Evolutionary conservation across 805 yeast species (phyloP), one percentile per base, ranked within the genome.

Genomic region (Sugiyamaella floridensis): DNA sequence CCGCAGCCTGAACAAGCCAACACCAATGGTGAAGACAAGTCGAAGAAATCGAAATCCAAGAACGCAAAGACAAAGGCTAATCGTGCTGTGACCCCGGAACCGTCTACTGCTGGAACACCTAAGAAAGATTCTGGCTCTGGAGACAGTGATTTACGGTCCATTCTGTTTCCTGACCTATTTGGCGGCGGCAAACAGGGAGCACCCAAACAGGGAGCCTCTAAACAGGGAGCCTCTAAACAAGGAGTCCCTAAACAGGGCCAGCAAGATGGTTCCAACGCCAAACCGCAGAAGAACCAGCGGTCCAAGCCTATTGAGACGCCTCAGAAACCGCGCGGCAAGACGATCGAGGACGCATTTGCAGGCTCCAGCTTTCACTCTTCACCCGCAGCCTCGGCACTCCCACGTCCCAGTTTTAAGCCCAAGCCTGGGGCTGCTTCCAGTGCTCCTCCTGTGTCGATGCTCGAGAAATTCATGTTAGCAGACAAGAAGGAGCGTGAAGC

Each of bases 361-460:
- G 66, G 66, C 3, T 60, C 65, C 6, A 56, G 63, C 18, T 63
- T 63, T 55, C 63, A 63, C 34, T 51, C 58, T 4, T 59, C 65
- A 6, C 66, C 66, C 12, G 66, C 65, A 0, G 61, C 66, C 8
- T 57, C 63, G 4, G 52, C 64, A 8, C 49, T 63, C 29, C 64
- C 65, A 3, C 56, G 60, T 45, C 64, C 66, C 7, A 46, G 48
- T 14, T 59, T 59, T 52, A 52, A 52, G 55, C 16, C 48, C 18
- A 58, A 58, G 49, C 22, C 56, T 7, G 50, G 43, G n/a, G 52
- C 44, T 16, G 26, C 49, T 19, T 15, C 50, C 14, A 34, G 51
- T 16, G 37, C 47, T 12, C 53, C 55, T 47, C 52, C 54, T 22
- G 22, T 46, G 11, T 57, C 60, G 19, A 45, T 58, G 57, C 56